Percentiles rank a stretch among this genome's conserved stretches.
Evolutionary conservation across 2,329 filamentous ascomycete genomes (phyloP).

Genomic region (Penicillium concentricum): DNA sequence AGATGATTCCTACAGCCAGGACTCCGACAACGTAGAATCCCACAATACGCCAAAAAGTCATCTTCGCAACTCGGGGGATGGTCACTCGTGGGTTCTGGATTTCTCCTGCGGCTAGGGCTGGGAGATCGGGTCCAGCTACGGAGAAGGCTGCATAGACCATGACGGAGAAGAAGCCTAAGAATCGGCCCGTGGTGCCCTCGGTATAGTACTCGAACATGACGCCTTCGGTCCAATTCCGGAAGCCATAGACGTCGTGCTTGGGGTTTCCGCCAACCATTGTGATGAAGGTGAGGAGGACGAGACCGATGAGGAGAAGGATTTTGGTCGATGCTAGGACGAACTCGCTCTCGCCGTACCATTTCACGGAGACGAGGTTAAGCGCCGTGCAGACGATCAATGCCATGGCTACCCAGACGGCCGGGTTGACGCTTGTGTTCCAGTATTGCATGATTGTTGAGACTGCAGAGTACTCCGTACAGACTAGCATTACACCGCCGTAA

Average conservation of each 20-base stretch:
- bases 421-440: constrained; percentile 45
- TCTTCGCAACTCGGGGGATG: constrained; percentile 70
- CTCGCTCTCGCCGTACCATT: constrained; percentile 71
- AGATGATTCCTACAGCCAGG: constrained; percentile 65
- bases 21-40: constrained; percentile 73
- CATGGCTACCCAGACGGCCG: constrained; percentile 45
- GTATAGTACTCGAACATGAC: constrained; percentile 66
- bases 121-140: constrained; percentile 63
- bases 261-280: constrained; percentile 81
- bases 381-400: constrained; percentile 45
- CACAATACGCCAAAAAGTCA: constrained; percentile 74
- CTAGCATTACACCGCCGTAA: constrained; percentile 45
- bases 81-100: constrained; percentile 66
- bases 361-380: constrained; percentile 68
- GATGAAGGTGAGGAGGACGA: constrained; percentile 73
- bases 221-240: constrained; percentile 62
- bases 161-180: constrained; percentile 71
- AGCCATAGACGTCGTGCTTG: constrained; percentile 66
- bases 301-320: constrained; percentile 65
- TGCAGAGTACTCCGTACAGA: constrained; percentile 50
- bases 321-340: constrained; percentile 70
- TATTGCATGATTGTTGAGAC: constrained; percentile 47
- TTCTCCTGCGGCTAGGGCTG: constrained; percentile 61
- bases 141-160: constrained; percentile 67
- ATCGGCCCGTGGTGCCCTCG: constrained; percentile 64